These are phyloP conservation scores for Ascochyta lentis DNA, from an alignment of 2,329 filamentous ascomycete genomes.

Conservation along the genomic window DNA sequence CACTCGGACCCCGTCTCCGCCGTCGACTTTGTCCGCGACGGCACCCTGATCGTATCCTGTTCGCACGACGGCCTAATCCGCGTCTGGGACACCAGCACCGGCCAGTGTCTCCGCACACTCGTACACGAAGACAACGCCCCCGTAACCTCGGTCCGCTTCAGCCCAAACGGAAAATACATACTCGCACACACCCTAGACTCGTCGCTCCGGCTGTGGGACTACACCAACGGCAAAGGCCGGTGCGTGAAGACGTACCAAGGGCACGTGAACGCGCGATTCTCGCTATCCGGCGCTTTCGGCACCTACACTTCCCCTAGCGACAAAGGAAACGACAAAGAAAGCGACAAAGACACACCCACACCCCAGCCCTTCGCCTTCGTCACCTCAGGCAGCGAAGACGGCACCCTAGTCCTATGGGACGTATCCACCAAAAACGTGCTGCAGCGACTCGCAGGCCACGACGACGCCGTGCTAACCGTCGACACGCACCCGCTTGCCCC, in stretches of 20 bases:
- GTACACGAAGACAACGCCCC: constrained; percentile 96
- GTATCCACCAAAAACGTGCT: constrained; percentile 83
- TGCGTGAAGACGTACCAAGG: constrained; percentile 98
- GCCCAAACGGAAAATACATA: constrained; percentile 91
- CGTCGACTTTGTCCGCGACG: constrained; percentile 91
- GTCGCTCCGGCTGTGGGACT: constrained; percentile 92
- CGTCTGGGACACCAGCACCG: constrained; percentile 94
- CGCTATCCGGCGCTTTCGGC: constrained; percentile 84
- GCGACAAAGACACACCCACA: background rate
- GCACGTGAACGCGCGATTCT: constrained; percentile 83
- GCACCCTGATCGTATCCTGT: constrained; percentile 89
- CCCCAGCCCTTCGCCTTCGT: constrained; percentile 64
- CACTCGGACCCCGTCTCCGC: constrained; percentile 94
- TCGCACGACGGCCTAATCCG: constrained; percentile 79
- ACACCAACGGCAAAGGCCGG: constrained; percentile 83
- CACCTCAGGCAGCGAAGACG: constrained; percentile 86
- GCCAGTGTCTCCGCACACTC: constrained; percentile 91
- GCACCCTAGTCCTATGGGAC: constrained; percentile 86
- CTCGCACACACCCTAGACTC: constrained; percentile 91
- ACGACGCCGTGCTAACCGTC: constrained; percentile 65
- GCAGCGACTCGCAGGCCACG: constrained; percentile 66
- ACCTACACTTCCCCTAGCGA: constrained; percentile 55
- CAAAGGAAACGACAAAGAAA: too few species aligned
- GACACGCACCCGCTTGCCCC: constrained; percentile 63
- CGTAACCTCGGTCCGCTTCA: constrained; percentile 88